Evolutionary conservation across 2,329 filamentous ascomycete genomes (phyloP).

Genomic region (Cladorrhinum sp.): DNA sequence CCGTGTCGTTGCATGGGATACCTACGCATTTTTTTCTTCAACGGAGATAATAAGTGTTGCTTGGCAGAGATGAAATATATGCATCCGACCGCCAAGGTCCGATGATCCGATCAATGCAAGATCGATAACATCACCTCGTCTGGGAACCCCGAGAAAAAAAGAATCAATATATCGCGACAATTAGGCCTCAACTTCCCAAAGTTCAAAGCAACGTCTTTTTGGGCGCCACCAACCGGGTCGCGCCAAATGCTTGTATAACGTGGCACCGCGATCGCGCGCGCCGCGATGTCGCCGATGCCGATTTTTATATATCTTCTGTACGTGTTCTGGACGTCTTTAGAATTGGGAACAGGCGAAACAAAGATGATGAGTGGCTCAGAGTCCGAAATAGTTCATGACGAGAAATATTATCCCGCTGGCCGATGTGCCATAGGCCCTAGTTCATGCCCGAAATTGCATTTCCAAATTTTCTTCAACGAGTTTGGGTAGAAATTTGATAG

Average conservation of each 20-base stretch:
- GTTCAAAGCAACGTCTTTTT: constrained; percentile 4
- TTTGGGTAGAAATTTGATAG: background rate
- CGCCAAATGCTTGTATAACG: constrained; percentile 25
- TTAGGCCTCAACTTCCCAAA: background rate
- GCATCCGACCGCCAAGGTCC: background rate
- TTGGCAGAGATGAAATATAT: background rate
- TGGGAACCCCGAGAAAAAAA: background rate
- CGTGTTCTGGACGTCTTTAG: background rate
- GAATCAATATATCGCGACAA: background rate
- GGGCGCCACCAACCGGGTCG: constrained; percentile 17
- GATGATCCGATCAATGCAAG: background rate
- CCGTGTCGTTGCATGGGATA: background rate
- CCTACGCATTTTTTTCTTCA: background rate
- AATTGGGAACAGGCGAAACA: background rate
- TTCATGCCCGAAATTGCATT: constrained; percentile 7
- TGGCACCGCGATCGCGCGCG: constrained; percentile 20
- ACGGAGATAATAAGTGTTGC: too few species aligned
- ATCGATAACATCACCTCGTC: background rate
- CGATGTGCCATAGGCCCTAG: constrained; percentile 3
- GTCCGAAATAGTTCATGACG: background rate
- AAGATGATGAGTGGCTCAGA: too few species aligned
- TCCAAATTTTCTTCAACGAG: background rate
- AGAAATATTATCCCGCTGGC: background rate
- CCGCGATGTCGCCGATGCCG: constrained; percentile 6
- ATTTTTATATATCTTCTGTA: background rate